Evolutionary conservation across 2,329 filamentous ascomycete species (phyloP), one percentile per base, ranked within the genome.

Genomic region (Pseudovirgaria hyperparasitica): DNA sequence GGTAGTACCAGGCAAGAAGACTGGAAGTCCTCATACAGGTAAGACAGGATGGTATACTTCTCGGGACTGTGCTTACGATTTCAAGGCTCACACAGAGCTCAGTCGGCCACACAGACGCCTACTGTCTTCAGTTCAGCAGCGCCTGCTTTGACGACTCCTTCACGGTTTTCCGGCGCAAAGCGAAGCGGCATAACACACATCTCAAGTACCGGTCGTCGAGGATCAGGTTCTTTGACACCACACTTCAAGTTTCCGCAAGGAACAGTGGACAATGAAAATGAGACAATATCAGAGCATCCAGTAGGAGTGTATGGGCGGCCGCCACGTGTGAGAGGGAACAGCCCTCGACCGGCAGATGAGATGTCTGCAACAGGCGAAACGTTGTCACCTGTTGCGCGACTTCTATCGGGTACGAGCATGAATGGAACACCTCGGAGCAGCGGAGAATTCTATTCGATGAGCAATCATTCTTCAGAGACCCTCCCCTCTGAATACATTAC

Each of bases 381-480:
- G 41, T 57, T 65, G 9, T 62, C 68, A 14, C 72, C 76, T 1
- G 65, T 72, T 11, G 69, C 76, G 5, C 65, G 77, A 26, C 73
- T 92, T 27, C 63, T 92, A 28, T 82, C 85, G 3, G 76, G 79
- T 17, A 76, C 78, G 10, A 92, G 82, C 41, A 63, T 80, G 38
- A 70, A 71, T 33, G 28, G 76, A 4, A 96, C 87, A 16, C 85
- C 84, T 14, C 68, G 90, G 41, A 93, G 82, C 37, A 98, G 90
- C 48, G 81, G 80, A 28, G 90, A 98, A 45, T 92, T 96, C 43
- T 96, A 93, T 52, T 86, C 86, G 1, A 60, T 87, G 50, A 94
- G 87, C 59, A 94, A 96, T 49, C 79, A 93, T 46, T 96, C 90
- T 5, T 82, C 80, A 10, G 90, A 98, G 52, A 98, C 90, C 3